Evolutionary conservation across 306 rosid species (phyloP).

Genomic region (Pueraria montana): DNA sequence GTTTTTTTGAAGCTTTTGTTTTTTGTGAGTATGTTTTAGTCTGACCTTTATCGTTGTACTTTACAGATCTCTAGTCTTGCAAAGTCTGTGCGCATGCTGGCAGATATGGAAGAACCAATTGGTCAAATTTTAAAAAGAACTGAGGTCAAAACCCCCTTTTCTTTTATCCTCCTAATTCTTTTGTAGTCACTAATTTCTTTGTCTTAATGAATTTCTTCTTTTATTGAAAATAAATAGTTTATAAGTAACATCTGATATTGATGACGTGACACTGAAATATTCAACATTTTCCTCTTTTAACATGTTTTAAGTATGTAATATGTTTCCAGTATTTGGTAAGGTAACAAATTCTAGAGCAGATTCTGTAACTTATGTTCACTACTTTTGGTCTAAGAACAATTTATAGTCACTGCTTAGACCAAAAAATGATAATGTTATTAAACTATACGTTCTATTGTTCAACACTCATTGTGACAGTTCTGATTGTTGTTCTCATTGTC

Average conservation of each 20-base stretch:
- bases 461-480: conserved; percentile 41
- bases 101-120: conserved; percentile 88
- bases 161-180: conserved; percentile 30
- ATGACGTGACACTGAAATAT: not conserved
- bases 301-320: not conserved
- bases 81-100: conserved; percentile 77
- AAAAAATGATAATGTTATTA: conserved; percentile 2
- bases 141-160: conserved; percentile 61
- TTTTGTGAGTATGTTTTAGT: conserved; percentile 1
- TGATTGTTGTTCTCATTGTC: conserved; percentile 47
- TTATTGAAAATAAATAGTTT: not conserved
- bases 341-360: conserved; percentile 7
- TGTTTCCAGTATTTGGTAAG: conserved; percentile 20
- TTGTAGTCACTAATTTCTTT: not conserved
- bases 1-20: not conserved
- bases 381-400: conserved; percentile 18
- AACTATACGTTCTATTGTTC: not conserved
- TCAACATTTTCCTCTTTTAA: not conserved
- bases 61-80: conserved; percentile 76
- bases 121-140: conserved; percentile 77
- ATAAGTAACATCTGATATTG: conserved; percentile 11
- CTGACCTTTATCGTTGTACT: conserved; percentile 31
- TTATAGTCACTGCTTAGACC: conserved; percentile 10
- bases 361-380: conserved; percentile 12
- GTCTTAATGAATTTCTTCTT: no score